These are phyloP conservation scores for Pythium oligandrum DNA, from an alignment of 352 stramenopile genomes.

Conservation along the genomic window DNA sequence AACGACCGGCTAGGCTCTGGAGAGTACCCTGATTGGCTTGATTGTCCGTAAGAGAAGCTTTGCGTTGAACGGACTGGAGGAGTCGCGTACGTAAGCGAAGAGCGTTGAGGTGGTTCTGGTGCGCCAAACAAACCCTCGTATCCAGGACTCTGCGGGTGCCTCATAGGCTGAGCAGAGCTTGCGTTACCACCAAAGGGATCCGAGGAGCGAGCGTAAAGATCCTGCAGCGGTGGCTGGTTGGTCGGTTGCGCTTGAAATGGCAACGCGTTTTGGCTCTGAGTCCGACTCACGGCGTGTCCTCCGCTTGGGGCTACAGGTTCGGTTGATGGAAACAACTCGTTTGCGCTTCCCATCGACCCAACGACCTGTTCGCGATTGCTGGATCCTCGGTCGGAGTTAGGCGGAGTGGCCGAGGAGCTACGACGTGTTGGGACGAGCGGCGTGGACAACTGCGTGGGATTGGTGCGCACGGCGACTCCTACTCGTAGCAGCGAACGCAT, in stretches of 20 bases:
- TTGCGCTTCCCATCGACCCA: too few relatives aligned
- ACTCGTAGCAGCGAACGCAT: neutral
- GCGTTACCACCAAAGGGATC: neutral
- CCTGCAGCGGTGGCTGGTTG: neutral
- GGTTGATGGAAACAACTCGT: neutral
- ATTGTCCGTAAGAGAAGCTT: conserved; percentile 41
- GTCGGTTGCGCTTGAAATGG: neutral
- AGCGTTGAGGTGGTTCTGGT: neutral
- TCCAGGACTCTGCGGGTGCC: neutral
- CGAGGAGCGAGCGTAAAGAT: neutral
- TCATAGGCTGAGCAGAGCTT: neutral
- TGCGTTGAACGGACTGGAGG: conserved; percentile 33
- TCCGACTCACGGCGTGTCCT: neutral
- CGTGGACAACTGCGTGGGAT: conserved; percentile 55
- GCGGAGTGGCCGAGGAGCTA: neutral
- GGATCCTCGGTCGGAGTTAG: neutral
- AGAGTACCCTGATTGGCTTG: conserved; percentile 20
- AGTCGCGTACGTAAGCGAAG: conserved; percentile 3
- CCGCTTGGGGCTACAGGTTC: neutral
- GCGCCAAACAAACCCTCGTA: neutral
- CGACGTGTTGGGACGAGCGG: conserved; percentile 20
- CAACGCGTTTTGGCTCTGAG: neutral
- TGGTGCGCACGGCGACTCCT: conserved; percentile 36
- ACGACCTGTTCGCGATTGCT: neutral
- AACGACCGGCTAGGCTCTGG: conserved; percentile 21